A percentile compares a stretch with the other conserved stretches of the same genome.
phyloP scores from a whole-genome alignment of 2,329 filamentous ascomycete genomes.

The Penicillium fuscoglaucum region DNA sequence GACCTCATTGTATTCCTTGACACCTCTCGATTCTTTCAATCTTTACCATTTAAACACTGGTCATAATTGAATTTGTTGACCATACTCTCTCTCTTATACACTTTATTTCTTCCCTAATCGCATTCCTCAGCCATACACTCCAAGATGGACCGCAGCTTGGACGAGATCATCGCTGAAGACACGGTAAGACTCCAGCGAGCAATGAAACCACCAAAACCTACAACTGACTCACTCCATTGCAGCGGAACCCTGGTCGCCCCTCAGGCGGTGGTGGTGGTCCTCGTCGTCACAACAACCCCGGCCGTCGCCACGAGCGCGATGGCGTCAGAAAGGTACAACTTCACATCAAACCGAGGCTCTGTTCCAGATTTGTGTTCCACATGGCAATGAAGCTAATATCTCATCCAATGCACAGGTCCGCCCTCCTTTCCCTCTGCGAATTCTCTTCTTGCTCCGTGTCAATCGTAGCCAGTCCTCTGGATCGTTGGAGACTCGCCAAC shows the following conservation, averaged over 20 bases:
- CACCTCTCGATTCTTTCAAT: not conserved
- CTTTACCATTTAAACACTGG: not conserved
- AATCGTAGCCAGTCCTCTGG: conserved; percentile 27
- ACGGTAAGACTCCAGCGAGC: conserved; percentile 47
- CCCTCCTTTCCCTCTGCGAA: conserved; percentile 44
- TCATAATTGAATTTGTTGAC: not conserved
- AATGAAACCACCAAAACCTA: conserved; percentile 1
- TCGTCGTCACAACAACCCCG: conserved; percentile 46
- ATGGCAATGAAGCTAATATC: conserved; percentile 14
- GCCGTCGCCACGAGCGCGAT: conserved; percentile 79
- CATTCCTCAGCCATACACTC: conserved; percentile 8
- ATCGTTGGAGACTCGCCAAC: conserved; percentile 29
- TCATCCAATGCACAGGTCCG: conserved; percentile 38
- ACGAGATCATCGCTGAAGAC: conserved; percentile 64
- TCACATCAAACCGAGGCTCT: not conserved
- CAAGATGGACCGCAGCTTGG: conserved; percentile 63
- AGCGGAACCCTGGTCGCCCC: conserved; percentile 30
- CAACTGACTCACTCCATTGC: conserved; percentile 17
- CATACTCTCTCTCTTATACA: not conserved
- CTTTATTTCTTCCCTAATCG: not conserved
- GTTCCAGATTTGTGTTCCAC: conserved; percentile 6
- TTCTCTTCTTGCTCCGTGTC: conserved; percentile 42
- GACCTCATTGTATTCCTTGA: conserved; percentile 3
- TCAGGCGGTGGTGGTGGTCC: conserved; percentile 25
- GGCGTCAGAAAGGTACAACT: conserved; percentile 80